These are phyloP conservation scores for Xerocomellus intermedius DNA, from an alignment of 768 basidiomycete genomes.

Conservation along the genomic window DNA sequence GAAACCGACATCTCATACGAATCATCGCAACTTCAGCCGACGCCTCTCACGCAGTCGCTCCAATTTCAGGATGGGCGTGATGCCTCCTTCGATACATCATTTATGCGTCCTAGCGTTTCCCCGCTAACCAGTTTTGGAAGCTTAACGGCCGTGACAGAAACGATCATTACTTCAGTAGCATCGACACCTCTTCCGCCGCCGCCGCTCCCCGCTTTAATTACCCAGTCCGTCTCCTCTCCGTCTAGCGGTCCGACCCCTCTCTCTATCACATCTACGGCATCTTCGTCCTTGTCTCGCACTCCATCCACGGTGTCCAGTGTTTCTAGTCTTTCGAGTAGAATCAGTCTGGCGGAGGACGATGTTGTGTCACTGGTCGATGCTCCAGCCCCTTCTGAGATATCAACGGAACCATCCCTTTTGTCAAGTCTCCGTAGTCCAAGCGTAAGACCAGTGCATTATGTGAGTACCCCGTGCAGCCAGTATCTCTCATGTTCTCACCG, in stretches of 20 bases:
- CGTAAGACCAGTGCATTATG: conserved; percentile 28
- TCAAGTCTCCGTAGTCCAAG: conserved; percentile 38
- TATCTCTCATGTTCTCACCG: neutral
- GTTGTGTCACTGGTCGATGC: conserved; percentile 17
- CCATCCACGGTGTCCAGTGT: conserved; percentile 38
- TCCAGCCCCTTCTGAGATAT: conserved; percentile 32
- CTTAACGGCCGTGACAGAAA: conserved; percentile 36
- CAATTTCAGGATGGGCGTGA: conserved; percentile 60
- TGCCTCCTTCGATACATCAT: conserved; percentile 70
- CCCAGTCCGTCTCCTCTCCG: conserved; percentile 27
- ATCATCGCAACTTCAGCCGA: conserved; percentile 70
- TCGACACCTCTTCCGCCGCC: conserved; percentile 5
- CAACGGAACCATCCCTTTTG: conserved; percentile 59
- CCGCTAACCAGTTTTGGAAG: conserved; percentile 32
- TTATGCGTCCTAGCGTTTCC: conserved; percentile 60
- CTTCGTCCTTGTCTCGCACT: conserved; percentile 37
- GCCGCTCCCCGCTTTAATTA: neutral
- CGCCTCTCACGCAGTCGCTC: conserved; percentile 55
- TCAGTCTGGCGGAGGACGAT: conserved; percentile 35
- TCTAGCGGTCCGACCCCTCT: conserved; percentile 33
- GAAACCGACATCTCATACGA: conserved; percentile 73
- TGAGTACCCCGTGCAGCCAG: conserved; percentile 28
- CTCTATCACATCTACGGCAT: conserved; percentile 31
- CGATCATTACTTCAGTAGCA: conserved; percentile 25
- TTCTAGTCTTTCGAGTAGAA: conserved; percentile 44